phyloP scores from a whole-genome alignment of 2,329 filamentous ascomycete species.

The Orbilia quercus region DNA sequence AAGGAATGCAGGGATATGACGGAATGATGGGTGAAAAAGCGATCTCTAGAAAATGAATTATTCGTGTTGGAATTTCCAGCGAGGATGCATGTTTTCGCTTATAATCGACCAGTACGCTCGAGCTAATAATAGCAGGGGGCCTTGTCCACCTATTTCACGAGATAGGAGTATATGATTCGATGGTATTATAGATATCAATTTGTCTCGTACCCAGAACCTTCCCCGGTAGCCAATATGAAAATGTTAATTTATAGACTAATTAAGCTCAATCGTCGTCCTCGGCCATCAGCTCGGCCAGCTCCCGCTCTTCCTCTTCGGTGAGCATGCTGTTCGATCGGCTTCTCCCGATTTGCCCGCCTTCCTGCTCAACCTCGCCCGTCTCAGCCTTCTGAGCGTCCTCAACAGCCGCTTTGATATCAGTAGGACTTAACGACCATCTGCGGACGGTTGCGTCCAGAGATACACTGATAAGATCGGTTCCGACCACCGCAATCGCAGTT shows the following conservation, averaged over 20 bases:
- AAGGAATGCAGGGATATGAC: conserved; percentile 9
- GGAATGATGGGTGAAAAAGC: background rate
- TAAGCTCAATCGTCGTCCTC: conserved; percentile 69
- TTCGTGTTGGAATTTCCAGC: conserved; percentile 37
- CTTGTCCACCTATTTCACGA: background rate
- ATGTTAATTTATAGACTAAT: background rate
- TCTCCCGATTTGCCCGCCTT: conserved; percentile 65
- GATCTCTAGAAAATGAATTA: conserved; percentile 9
- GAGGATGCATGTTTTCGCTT: conserved; percentile 86
- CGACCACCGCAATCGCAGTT: conserved; percentile 78
- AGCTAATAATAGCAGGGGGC: background rate
- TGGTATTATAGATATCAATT: background rate
- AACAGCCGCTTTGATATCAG: conserved; percentile 69
- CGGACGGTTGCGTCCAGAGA: conserved; percentile 90
- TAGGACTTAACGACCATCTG: conserved; percentile 78
- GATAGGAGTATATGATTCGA: background rate
- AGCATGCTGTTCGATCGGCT: conserved; percentile 67
- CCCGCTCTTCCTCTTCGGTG: conserved; percentile 90
- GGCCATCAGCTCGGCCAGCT: conserved; percentile 90
- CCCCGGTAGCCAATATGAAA: background rate
- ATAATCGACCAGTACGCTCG: conserved; percentile 74
- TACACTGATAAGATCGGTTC: conserved; percentile 75
- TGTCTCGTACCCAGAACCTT: no score
- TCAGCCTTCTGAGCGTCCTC: conserved; percentile 44
- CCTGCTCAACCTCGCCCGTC: conserved; percentile 67